A percentile compares a stretch with the other conserved stretches of the same genome.
These are phyloP conservation scores for Neohortaea acidophila DNA, from an alignment of 495 filamentous ascomycete species.

Conservation along the genomic window DNA sequence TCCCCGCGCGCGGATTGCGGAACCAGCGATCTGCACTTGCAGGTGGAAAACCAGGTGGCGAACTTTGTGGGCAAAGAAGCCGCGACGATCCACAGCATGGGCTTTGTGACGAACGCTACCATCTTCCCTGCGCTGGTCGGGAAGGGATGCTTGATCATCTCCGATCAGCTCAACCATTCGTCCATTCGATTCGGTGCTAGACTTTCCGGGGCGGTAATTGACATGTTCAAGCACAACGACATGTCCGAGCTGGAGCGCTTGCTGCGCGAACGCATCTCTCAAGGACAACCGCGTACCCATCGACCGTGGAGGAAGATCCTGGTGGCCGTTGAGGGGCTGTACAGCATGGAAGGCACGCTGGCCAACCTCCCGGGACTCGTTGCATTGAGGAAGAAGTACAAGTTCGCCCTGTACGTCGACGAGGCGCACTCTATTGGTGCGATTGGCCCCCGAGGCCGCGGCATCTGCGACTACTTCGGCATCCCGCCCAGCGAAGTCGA, in stretches of 20 bases:
- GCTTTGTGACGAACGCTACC: slow-evolving; percentile 84
- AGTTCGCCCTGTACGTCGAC: slow-evolving; percentile 87
- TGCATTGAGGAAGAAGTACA: slow-evolving; percentile 80
- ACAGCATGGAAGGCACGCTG: slow-evolving; percentile 99
- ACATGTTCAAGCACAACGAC: slow-evolving; percentile 95
- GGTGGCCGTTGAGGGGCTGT: slow-evolving; percentile 89
- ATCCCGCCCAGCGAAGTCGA: slow-evolving; percentile 80
- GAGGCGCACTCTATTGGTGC: slow-evolving; percentile 96
- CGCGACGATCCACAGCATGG: slow-evolving; percentile 97
- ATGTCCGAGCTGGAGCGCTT: slow-evolving; percentile 71
- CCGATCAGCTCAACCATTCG: slow-evolving; percentile 92
- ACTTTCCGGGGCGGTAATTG: slow-evolving; percentile 84
- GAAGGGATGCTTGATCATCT: slow-evolving; percentile 85
- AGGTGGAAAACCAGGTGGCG: slow-evolving; percentile 80
- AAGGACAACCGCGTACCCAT: slow-evolving; percentile 92
- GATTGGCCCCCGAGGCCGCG: slow-evolving; percentile 70
- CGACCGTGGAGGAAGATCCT: slow-evolving; percentile 98
- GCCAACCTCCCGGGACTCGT: slow-evolving; percentile 81
- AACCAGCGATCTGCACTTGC: slow-evolving; percentile 70
- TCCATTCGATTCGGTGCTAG: slow-evolving; percentile 92
- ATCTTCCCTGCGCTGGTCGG: slow-evolving; percentile 80
- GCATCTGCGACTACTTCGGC: slow-evolving; percentile 93
- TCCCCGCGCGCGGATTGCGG: slow-evolving; percentile 74
- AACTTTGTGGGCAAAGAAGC: slow-evolving; percentile 84
- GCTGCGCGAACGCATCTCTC: slow-evolving; percentile 80